These are phyloP conservation scores for Trichoderma gracile DNA, from an alignment of 2,329 filamentous ascomycete genomes.

Conservation along the genomic window DNA sequence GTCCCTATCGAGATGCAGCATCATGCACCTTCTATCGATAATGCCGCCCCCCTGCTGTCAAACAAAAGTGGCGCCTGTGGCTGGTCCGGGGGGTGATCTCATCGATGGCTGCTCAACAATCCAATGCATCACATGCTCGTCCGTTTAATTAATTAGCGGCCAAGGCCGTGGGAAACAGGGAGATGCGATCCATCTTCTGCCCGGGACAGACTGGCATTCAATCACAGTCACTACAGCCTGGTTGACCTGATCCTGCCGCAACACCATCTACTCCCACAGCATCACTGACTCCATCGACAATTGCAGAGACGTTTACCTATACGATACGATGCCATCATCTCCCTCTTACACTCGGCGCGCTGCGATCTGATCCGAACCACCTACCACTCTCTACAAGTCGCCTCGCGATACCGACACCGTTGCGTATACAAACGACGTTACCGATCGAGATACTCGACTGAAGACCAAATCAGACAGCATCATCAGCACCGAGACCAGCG, in stretches of 20 bases:
- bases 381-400: not conserved
- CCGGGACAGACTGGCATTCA: too few relatives aligned
- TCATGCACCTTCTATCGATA: constrained; percentile 8
- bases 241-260: not conserved
- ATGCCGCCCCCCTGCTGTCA: not conserved
- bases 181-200: constrained; percentile 17
- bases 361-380: constrained; percentile 22
- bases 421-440: not conserved
- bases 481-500: not conserved
- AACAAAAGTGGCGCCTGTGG: constrained; percentile 21
- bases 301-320: too few relatives aligned
- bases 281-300: too few relatives aligned
- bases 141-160: constrained; percentile 22
- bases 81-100: constrained; percentile 19
- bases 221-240: not conserved
- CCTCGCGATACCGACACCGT: not conserved
- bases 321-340: not conserved
- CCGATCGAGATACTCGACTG: not conserved
- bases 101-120: constrained; percentile 21
- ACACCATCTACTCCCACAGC: not conserved
- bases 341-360: not conserved
- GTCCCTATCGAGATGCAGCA: too few relatives aligned
- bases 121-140: constrained; percentile 24
- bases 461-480: too few relatives aligned
- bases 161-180: constrained; percentile 18